These are phyloP conservation scores for Parietichytrium sp. DNA, from an alignment of 108 stramenopile species.

Conservation along the genomic window DNA sequence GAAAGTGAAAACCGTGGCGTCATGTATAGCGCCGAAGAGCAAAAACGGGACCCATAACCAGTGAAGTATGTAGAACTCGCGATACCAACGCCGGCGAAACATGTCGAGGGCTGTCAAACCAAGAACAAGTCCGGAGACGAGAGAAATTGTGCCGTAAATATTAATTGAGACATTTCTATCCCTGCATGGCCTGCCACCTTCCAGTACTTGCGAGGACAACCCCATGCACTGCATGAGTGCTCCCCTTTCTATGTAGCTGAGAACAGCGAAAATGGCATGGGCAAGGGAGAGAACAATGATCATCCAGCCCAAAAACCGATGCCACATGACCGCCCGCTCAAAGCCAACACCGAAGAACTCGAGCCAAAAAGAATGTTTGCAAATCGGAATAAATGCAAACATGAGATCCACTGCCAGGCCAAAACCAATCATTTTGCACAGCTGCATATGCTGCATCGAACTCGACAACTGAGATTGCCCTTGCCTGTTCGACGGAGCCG, in stretches of 20 bases:
- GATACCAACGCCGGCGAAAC: not conserved
- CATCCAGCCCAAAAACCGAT: slow-evolving; percentile 2
- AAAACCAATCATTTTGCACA: slow-evolving; percentile 4
- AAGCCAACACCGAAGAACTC: slow-evolving; percentile 25
- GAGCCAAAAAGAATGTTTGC: slow-evolving; percentile 32
- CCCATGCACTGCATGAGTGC: not conserved
- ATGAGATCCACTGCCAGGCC: not conserved
- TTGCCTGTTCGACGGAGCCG: too few relatives aligned
- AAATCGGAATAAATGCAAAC: not conserved
- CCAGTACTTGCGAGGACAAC: not conserved
- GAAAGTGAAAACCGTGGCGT: not conserved
- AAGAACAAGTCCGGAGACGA: not conserved
- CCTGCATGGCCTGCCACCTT: not conserved
- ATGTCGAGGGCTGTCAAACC: not conserved
- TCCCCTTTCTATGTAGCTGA: not conserved
- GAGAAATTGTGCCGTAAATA: not conserved
- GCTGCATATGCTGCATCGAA: too few relatives aligned
- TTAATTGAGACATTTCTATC: not conserved
- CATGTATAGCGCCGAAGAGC: not conserved
- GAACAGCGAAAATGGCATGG: not conserved
- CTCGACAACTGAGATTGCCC: too few relatives aligned
- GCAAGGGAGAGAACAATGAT: not conserved
- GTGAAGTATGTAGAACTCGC: not conserved
- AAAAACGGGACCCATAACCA: not conserved
- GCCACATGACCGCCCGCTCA: not conserved